These are phyloP conservation scores for Aspergillus novofumigatus DNA, from an alignment of 2,329 filamentous ascomycete species.

Conservation along the genomic window DNA sequence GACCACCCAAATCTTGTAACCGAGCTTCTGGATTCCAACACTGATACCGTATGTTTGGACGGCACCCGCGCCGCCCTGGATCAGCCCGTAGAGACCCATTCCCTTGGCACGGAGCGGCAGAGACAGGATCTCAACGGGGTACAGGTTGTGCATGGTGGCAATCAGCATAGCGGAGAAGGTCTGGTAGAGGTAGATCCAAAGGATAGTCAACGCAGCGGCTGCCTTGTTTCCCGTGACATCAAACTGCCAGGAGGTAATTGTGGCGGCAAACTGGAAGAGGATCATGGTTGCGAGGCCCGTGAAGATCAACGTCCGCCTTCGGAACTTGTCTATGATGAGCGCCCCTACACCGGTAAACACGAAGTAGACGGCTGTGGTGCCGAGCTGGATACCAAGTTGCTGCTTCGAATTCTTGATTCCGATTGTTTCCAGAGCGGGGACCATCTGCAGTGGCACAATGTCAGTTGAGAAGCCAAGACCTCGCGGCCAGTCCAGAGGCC, in stretches of 20 bases:
- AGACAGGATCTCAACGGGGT: constrained; percentile 44
- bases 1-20: constrained; percentile 50
- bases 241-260: constrained; percentile 48
- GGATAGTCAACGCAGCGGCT: constrained; percentile 40
- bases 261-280: constrained; percentile 43
- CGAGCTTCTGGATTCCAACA: constrained; percentile 44
- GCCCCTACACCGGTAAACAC: constrained; percentile 44
- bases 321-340: constrained; percentile 42
- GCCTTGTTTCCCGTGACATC: constrained; percentile 25
- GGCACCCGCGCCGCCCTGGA: constrained; percentile 43
- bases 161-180: constrained; percentile 44
- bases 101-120: constrained; percentile 43
- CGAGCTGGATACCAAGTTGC: constrained; percentile 43
- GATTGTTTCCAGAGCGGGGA: constrained; percentile 40
- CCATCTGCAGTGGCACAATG: constrained; percentile 17
- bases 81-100: constrained; percentile 45
- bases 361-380: constrained; percentile 44
- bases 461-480: neutral
- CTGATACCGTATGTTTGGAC: constrained; percentile 47
- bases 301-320: constrained; percentile 45
- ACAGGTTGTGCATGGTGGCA: constrained; percentile 48
- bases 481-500: neutral
- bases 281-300: constrained; percentile 42
- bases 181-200: constrained; percentile 50
- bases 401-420: constrained; percentile 36